Conservation (phyloP, 176 grass and related monocot species). For the Hordeum marinum region DNA sequence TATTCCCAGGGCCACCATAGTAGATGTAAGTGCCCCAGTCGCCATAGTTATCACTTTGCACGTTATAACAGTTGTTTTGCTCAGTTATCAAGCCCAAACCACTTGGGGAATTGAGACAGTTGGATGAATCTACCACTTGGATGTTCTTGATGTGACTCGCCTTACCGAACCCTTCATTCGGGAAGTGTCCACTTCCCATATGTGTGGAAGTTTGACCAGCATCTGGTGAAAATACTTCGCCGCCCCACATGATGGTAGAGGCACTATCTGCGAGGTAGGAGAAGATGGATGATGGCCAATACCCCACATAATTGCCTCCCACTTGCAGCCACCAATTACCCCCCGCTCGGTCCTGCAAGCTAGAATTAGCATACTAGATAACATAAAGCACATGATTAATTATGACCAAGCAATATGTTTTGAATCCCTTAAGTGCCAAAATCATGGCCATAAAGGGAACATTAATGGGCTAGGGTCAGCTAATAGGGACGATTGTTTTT, state of each 20-base stretch:
- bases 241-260: conserved; percentile 72
- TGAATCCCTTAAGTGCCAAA: not conserved
- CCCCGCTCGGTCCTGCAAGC: conserved; percentile 30
- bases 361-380: not conserved
- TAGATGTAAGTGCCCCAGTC: conserved; percentile 77
- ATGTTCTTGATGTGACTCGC: conserved; percentile 79
- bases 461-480: not conserved
- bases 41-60: conserved; percentile 62
- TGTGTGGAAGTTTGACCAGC: conserved; percentile 66
- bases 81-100: conserved; percentile 45
- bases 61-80: conserved; percentile 71
- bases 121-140: conserved; percentile 60
- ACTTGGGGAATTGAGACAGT: conserved; percentile 51
- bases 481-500: not conserved
- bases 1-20: conserved; percentile 74
- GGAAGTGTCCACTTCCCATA: conserved; percentile 82
- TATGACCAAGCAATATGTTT: not conserved
- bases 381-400: not conserved
- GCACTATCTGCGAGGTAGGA: conserved; percentile 59
- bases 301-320: conserved; percentile 43
- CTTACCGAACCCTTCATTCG: conserved; percentile 73
- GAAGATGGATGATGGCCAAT: conserved; percentile 87
- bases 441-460: not conserved
- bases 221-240: conserved; percentile 61
- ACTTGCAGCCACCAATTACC: conserved; percentile 55